Conservation (phyloP, 768 basidiomycete genomes). For the Auricularia auricula-judae region DNA sequence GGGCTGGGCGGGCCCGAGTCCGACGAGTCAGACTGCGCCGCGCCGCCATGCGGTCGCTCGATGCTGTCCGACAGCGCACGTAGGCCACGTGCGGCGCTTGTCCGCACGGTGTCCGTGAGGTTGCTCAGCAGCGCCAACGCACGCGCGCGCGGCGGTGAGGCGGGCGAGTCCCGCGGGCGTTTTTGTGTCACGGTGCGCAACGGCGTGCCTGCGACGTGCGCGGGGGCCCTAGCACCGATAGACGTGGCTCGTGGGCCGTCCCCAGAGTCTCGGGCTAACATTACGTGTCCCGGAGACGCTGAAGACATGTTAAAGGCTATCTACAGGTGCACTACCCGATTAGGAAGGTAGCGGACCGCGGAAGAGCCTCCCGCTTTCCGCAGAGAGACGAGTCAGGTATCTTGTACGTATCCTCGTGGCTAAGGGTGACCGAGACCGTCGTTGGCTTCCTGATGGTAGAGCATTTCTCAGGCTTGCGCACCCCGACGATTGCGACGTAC, state of each 20-base stretch:
- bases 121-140: not conserved
- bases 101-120: not conserved
- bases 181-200: not conserved
- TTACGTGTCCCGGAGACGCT: not conserved
- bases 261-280: not conserved
- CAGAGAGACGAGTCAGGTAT: no score
- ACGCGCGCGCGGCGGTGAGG: not conserved
- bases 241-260: not conserved
- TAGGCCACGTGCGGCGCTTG: not conserved
- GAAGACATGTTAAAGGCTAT: not conserved
- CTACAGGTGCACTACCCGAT: not conserved
- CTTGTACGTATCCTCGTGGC: no score
- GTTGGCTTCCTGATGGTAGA: no score
- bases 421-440: no score
- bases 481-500: no score
- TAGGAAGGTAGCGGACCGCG: not conserved
- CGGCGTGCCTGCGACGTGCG: not conserved
- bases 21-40: not conserved
- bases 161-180: not conserved
- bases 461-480: no score
- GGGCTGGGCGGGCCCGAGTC: not conserved
- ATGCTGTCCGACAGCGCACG: not conserved
- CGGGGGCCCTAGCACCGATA: not conserved
- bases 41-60: not conserved
- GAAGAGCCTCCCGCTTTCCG: not conserved